Evolutionary conservation across 2,329 filamentous ascomycete species (phyloP), one percentile per base, ranked within the genome.

Genomic region (Fusarium sp.): DNA sequence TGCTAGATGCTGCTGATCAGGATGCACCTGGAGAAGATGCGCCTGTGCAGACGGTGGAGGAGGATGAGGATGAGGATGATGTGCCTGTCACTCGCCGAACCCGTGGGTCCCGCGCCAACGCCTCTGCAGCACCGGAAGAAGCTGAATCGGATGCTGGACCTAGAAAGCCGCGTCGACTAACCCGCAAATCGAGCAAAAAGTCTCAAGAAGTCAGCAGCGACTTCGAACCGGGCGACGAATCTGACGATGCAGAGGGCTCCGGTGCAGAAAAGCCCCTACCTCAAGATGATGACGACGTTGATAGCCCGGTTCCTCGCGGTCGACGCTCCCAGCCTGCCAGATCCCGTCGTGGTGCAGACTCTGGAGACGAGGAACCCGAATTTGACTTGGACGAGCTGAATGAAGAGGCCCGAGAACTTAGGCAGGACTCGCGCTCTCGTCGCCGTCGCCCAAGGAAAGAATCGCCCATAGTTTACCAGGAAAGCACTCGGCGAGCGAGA

Each of bases 371-470:
- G 71, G 91, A 86, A 75, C 85, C 84, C 67, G 86, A 87, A 45
- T 84, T 91, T 22, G 89, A 92, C 73, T 81, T 87, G 54, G 88
- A 92, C 64, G 91, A 93, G 76, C 80, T 92, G 56, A 89, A 88
- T 10, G 89, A 91, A 79, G 91, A 93, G 78, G 85, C 90, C 18
- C 85, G 89, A 69, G 90, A 92, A 65, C 83, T 92, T 49, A 84
- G 86, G 53, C 83, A 88, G 72, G 86, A 85, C 62, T 89, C 88
- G 11, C 84, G 84, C 39, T 83, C 86, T 20, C 85, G 87, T 38
- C 85, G 87, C 31, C 85, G 87, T 61, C 81, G 87, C 72, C 82
- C 85, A 67, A 77, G 88, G 72, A 84, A 89, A 73, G 78, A 80
- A 35, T 87, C 89, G 22, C 83, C 87, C 64, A 86, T 93, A 73